A percentile compares a stretch with the other conserved stretches of the same genome.
Evolutionary conservation across 2,329 filamentous ascomycete genomes (phyloP).

Genomic region (Colletotrichum zoysiae): DNA sequence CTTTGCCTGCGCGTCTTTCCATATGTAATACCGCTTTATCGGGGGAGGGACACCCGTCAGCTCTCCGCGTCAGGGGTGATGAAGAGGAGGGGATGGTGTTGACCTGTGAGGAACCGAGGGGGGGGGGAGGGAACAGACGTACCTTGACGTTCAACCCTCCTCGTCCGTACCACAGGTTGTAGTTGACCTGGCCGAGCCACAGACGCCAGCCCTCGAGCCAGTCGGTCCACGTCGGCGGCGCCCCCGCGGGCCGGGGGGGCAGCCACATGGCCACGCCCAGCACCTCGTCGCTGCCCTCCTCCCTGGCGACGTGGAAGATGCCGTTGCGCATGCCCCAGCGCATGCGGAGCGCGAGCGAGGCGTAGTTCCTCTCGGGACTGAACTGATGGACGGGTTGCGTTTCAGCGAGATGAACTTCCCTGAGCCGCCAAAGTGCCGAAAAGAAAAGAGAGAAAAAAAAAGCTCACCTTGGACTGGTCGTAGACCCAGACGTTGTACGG

Average conservation of each 20-base stretch:
- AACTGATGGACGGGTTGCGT: slow-evolving; percentile 58
- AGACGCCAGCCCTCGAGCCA: slow-evolving; percentile 76
- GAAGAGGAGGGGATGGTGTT: too few relatives aligned
- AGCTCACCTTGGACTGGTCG: slow-evolving; percentile 63
- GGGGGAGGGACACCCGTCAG: not conserved
- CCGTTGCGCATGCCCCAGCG: slow-evolving; percentile 78
- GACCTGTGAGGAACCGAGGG: too few relatives aligned
- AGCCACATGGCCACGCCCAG: slow-evolving; percentile 82
- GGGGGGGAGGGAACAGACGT: slow-evolving; percentile 42
- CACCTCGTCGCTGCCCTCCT: slow-evolving; percentile 65
- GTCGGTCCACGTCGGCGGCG: slow-evolving; percentile 69
- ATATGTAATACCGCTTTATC: slow-evolving; percentile 74
- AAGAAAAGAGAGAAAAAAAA: too few relatives aligned
- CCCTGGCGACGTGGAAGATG: slow-evolving; percentile 78
- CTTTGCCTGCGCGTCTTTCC: slow-evolving; percentile 74
- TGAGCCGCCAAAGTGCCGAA: too few relatives aligned
- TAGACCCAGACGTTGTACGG: slow-evolving; percentile 77
- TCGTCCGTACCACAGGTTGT: slow-evolving; percentile 76
- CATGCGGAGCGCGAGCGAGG: slow-evolving; percentile 74
- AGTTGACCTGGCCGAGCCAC: slow-evolving; percentile 73
- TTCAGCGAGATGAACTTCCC: not conserved
- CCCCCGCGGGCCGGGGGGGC: slow-evolving; percentile 62
- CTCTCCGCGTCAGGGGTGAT: too few relatives aligned
- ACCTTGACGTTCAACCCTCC: slow-evolving; percentile 75
- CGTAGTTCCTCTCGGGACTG: slow-evolving; percentile 69